These are phyloP conservation scores for Aspergillus proliferans DNA, from an alignment of 2,329 filamentous ascomycete species.

Conservation along the genomic window DNA sequence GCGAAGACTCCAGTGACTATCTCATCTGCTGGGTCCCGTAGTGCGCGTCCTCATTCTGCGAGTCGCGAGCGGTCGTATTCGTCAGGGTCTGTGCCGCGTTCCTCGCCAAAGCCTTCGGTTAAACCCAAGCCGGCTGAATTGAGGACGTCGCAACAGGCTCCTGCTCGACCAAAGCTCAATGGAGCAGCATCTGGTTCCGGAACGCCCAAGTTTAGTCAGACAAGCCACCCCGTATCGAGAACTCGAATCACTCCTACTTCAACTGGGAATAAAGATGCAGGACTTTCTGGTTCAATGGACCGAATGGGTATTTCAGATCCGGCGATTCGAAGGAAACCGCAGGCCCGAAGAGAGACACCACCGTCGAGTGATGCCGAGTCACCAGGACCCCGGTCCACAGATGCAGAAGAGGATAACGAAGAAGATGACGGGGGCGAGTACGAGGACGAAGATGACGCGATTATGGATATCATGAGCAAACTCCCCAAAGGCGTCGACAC, in stretches of 20 bases:
- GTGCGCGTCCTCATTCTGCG: conserved; percentile 2
- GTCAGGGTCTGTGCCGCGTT: conserved; percentile 12
- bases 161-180: conserved; percentile 4
- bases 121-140: conserved; percentile 34
- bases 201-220: conserved; percentile 4
- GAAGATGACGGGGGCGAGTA: conserved; percentile 44
- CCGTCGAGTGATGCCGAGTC: conserved; percentile 38
- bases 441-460: conserved; percentile 49
- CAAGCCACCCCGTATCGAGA: conserved; percentile 9
- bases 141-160: conserved; percentile 18
- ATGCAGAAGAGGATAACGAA: conserved; percentile 42
- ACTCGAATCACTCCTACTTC: conserved; percentile 5
- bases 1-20: conserved; percentile 7
- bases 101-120: conserved; percentile 25
- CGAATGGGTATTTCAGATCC: conserved; percentile 18
- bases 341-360: conserved; percentile 38
- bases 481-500: conserved; percentile 78
- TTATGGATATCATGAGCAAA: conserved; percentile 63
- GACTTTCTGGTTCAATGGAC: conserved; percentile 17
- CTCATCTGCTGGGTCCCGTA: conserved; percentile 4
- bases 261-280: conserved; percentile 31
- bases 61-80: conserved; percentile 7
- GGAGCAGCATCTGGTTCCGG: conserved; percentile 20
- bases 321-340: conserved; percentile 21
- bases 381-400: conserved; percentile 44